phyloP scores from a whole-genome alignment of 2,329 filamentous ascomycete species.

The Diaporthe citriasiana region DNA sequence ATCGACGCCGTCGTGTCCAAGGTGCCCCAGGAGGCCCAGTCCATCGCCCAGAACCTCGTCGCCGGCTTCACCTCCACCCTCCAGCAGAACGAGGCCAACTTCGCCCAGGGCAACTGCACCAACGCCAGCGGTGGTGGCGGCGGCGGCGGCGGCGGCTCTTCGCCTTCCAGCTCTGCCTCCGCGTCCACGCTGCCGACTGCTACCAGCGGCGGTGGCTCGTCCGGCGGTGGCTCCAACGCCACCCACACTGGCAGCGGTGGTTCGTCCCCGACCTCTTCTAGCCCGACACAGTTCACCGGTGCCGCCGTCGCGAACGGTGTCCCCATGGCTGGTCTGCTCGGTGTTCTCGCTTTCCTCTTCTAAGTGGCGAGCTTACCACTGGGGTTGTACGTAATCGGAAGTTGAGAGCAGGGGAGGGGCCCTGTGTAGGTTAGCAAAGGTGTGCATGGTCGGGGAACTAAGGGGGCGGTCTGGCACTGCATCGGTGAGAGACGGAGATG shows the following conservation, averaged over 20 bases:
- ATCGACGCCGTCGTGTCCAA: slow-evolving; percentile 41
- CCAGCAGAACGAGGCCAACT: slow-evolving; percentile 65
- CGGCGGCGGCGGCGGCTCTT: slow-evolving; percentile 45
- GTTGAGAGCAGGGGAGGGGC: background rate
- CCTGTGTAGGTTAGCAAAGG: background rate
- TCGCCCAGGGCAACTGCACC: slow-evolving; percentile 64
- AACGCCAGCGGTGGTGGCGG: slow-evolving; percentile 56
- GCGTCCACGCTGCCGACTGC: background rate
- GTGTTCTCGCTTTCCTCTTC: slow-evolving; percentile 11
- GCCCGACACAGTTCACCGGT: slow-evolving; percentile 12
- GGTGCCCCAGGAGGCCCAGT: slow-evolving; percentile 40
- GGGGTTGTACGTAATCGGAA: background rate
- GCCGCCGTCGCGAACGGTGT: slow-evolving; percentile 24
- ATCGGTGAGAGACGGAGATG: background rate
- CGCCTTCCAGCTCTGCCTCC: background rate
- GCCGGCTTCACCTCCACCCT: slow-evolving; percentile 61
- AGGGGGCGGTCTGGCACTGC: slow-evolving; percentile 28
- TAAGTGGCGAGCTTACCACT: background rate
- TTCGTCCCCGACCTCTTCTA: background rate
- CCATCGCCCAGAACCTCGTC: slow-evolving; percentile 34
- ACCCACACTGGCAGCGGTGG: background rate
- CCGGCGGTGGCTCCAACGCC: slow-evolving; percentile 1
- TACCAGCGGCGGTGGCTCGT: slow-evolving; percentile 15
- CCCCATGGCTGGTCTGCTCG: slow-evolving; percentile 32
- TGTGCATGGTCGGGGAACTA: background rate